phyloP scores from a whole-genome alignment of 2,329 filamentous ascomycete genomes.

The Aureobasidium sp. region DNA sequence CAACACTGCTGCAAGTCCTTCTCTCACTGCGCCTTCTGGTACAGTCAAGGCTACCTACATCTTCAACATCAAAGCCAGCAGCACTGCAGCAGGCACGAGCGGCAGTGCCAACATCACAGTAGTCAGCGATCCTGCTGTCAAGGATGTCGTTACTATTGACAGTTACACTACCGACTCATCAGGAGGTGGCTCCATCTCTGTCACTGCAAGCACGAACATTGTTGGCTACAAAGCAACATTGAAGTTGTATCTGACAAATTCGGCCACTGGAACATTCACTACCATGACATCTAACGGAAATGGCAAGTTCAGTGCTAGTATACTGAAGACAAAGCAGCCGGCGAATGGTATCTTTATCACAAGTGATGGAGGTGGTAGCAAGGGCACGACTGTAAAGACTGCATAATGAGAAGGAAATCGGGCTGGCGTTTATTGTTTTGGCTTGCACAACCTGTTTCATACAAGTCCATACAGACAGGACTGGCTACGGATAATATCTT shows the following conservation, averaged over 20 bases:
- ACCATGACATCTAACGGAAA: conserved; percentile 17
- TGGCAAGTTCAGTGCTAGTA: conserved; percentile 25
- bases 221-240: conserved; percentile 25
- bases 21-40: conserved; percentile 17
- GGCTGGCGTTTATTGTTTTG: neutral
- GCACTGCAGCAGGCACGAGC: conserved; percentile 20
- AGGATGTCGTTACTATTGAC: conserved; percentile 26
- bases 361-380: conserved; percentile 12
- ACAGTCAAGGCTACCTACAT: conserved; percentile 19
- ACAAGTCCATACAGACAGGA: neutral
- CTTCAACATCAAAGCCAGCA: conserved; percentile 24
- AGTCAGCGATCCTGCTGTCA: conserved; percentile 19
- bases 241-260: conserved; percentile 22
- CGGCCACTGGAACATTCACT: conserved; percentile 18
- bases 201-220: conserved; percentile 28
- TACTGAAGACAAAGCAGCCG: conserved; percentile 22
- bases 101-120: conserved; percentile 25
- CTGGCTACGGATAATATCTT: too few species aligned
- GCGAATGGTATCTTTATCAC: conserved; percentile 15
- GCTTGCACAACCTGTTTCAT: neutral
- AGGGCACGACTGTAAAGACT: neutral
- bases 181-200: conserved; percentile 25
- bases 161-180: conserved; percentile 25
- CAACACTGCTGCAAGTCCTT: conserved; percentile 11
- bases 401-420: neutral